These are phyloP conservation scores for Aegilops longissima DNA, from an alignment of 176 grass and related monocot species.

Conservation along the genomic window DNA sequence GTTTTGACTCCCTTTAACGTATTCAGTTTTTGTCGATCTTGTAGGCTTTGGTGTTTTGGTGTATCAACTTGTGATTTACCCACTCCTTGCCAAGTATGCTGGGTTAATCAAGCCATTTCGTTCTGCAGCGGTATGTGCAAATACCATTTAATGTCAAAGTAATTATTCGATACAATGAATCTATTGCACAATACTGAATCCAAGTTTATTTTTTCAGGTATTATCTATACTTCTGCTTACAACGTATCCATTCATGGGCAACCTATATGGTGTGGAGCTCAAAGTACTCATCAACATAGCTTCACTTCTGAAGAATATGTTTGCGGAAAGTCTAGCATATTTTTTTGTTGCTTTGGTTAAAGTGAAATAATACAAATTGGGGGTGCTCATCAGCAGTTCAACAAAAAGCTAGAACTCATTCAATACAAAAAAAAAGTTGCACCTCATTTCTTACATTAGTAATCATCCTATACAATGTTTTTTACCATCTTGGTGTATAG, in stretches of 20 bases:
- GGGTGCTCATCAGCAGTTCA: not conserved
- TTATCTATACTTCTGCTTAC: constrained; percentile 53
- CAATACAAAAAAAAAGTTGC: not conserved
- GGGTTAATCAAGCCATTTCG: constrained; percentile 47
- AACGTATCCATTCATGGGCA: constrained; percentile 54
- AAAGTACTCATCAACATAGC: constrained; percentile 50
- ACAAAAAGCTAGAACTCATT: not conserved
- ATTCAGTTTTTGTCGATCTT: not conserved
- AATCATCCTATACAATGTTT: not conserved
- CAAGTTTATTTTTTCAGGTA: constrained; percentile 33
- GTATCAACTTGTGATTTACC: constrained; percentile 56
- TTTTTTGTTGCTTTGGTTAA: not conserved
- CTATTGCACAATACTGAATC: not conserved
- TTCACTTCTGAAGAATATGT: constrained; percentile 58
- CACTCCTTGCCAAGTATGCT: constrained; percentile 37
- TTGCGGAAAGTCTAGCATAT: constrained; percentile 38
- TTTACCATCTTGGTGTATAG: not conserved
- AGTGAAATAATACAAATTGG: not conserved
- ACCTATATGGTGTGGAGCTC: constrained; percentile 48
- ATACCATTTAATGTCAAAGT: not conserved
- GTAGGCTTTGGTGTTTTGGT: constrained; percentile 54
- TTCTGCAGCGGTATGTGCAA: constrained; percentile 38
- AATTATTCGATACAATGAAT: not conserved
- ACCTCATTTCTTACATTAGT: not conserved
- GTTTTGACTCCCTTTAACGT: not conserved